A percentile compares a stretch with the other conserved stretches of the same genome.
These are phyloP conservation scores for Lentinula aciculospora DNA, from an alignment of 768 basidiomycete genomes.

Conservation along the genomic window DNA sequence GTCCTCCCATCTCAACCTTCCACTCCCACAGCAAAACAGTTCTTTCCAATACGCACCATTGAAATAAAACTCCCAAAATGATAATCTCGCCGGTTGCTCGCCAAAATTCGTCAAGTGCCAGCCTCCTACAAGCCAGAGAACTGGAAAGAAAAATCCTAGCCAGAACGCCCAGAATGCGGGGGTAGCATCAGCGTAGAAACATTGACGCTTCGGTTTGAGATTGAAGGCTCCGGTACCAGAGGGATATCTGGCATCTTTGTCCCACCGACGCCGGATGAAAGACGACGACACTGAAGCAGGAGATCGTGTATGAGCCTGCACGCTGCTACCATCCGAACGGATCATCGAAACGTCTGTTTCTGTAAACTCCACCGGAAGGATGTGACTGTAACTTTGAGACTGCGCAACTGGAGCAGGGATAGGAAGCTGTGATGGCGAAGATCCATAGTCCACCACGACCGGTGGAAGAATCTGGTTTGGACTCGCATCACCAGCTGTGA, in stretches of 20 bases:
- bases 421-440: not conserved
- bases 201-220: conserved; percentile 23
- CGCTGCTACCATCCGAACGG: not conserved
- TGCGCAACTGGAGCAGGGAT: not conserved
- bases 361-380: conserved; percentile 11
- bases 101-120: conserved; percentile 56
- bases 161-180: conserved; percentile 65
- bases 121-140: conserved; percentile 74
- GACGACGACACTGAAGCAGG: conserved; percentile 38
- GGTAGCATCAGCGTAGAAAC: conserved; percentile 23
- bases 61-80: conserved; percentile 44
- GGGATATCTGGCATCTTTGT: conserved; percentile 33
- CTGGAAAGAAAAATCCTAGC: conserved; percentile 66
- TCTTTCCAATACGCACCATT: conserved; percentile 31
- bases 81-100: conserved; percentile 37
- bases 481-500: conserved; percentile 34
- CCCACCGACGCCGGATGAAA: conserved; percentile 48
- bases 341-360: conserved; percentile 16
- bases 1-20: conserved; percentile 11
- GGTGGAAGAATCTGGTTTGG: not conserved
- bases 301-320: conserved; percentile 7
- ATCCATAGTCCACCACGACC: not conserved
- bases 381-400: conserved; percentile 11
- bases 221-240: conserved; percentile 25
- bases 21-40: conserved; percentile 24